Evolutionary conservation across 257 asterid species (phyloP), one percentile per base, ranked within the genome.

Genomic region (Lavandula angustifolia): DNA sequence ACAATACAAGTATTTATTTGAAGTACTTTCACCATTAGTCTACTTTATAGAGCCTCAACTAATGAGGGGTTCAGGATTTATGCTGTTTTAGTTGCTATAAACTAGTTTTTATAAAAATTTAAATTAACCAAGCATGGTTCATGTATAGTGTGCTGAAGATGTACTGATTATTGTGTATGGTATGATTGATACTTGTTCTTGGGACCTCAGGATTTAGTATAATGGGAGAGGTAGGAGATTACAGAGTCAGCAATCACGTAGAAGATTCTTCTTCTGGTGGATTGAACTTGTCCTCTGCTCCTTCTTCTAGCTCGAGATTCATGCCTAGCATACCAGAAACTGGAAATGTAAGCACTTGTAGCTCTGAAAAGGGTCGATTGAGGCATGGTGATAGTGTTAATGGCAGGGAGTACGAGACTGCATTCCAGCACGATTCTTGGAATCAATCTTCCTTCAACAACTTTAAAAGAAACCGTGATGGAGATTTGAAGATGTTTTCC

Each of bases 241-340:
- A 78, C 72, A 76, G 77, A 75, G 73, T 72, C 43, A 72, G 58
- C 17, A 64, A 71, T 72, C 69, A 60, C 53, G 76, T 71, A 32
- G 92, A 87, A 62, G 47, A 77, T 66, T 64, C 46, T 0, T 40
- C 88, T 8, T 73, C 82, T 7, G 53, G 68, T 53, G 61, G 68
- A 56, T 75, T 76, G 48, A 81, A 66, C 74, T 82, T 75, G 76
- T 60, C 84, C 10, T 81, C 91, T 18, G 74, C 60, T 33, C 75
- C 80, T n/a, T 72, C 89, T 18, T 72, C 85, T 18, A 73, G 67
- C 81, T 68, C 88, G 14, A 77, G 82, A 60, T 84, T 80, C 86
- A 83, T 91, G 98, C 95, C 96, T 41, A 85, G 79, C 76, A 92
- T 92, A 74, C 92, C 96, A 10, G 96, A 89, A 75, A 73, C 75